Evolutionary conservation across 306 rosid species (phyloP), one percentile per base, ranked within the genome.

Genomic region (Echinosophora koreensis): DNA sequence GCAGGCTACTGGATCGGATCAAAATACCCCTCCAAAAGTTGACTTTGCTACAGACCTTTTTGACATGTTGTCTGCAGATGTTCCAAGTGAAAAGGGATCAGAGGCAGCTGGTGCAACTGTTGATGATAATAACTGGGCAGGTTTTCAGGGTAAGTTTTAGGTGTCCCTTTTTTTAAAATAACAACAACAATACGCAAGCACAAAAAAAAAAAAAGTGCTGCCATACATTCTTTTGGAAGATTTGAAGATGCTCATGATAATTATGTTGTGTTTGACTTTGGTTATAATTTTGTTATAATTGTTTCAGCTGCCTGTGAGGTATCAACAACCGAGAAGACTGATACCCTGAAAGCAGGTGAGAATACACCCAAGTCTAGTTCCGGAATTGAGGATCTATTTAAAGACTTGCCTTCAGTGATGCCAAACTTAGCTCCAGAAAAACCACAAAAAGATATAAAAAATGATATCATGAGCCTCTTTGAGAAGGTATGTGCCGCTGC

Each of bases 41-140:
- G 97, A 96, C 89, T 92, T 77, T 87, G 99, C 99, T 22, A 90
- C 88, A 46, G 97, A 96, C 87, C 98, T 96, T 81, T 96, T 96
- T 76, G 83, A 86, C 83, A 82, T 96, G 91, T 87, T 96, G 71
- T 88, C 99, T 8, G 80, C 91, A 86, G 90, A 91, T 84, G 89
- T 80, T 69, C 88, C 90, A 13, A 84, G 74, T 70, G 97, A 87
- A 70, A 91, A 91, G 81, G 88, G 88, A 65, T 83, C 86, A 13
- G 88, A 79, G 15, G 78, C 86, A 69, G 87, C 87, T 69, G 75
- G 84, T 59, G 55, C 84, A 46, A 73, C 81, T 34, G 35, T 85
- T 56, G 97, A 88, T 69, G 98, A 96, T 80, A 88, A 80, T 78
- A 71, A 83, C 81, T 96, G 99, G 99, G 99, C 98, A 71, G 98